Base-by-base conservation (phyloP, 1,139 yeast genomes). In the Saccharomyces pastorianus region DNA sequence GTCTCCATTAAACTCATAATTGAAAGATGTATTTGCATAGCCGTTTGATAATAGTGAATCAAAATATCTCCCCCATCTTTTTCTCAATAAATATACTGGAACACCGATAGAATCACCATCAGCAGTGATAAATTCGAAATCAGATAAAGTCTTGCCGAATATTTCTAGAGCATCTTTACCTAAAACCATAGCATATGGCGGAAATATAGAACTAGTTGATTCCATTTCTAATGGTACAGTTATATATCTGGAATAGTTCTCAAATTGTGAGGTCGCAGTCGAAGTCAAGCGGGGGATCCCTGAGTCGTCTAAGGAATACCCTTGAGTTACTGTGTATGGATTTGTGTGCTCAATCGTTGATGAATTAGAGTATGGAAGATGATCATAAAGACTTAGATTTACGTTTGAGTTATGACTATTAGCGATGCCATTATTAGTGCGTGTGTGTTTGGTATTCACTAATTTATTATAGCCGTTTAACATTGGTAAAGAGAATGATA, bases 51-150 rank as follows among this genome's bases (percentile, higher is more conserved):
- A 67, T 17, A 85, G 61, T 59, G 76, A 77, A 55, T 83, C 82
- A 65, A 86, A 86, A 60, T 79, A 83, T 32, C 80, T 68, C 0
- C 93, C 93, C 95, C 95, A 86, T 64, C 95, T 73, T 61, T 83
- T 85, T 60, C 85, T 74, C 52, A 86, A 73, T 2, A 85, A 73
- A 58, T 74, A 75, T 53, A 82, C 59, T 0, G 90, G 84, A 2
- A 84, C 82, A 0, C 85, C 82, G n/a, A 84, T 75, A 29, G 84
- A 70, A 51, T 82, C 85, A 2, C 91, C 93, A 61, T 82, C 86
- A 27, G 80, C 75, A 1, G 88, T 78, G 9, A 85, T 76, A 54
- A 86, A 72, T 65, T 85, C 90, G 65, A 86, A 83, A 68, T 86
- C 95, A 0, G 89, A 78, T 8, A 85, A 70, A 20, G 82, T 72